Percentiles rank a stretch among this genome's conserved stretches.
Conservation (phyloP, 2,329 filamentous ascomycete genomes). For the Paradendryphiella salina region DNA sequence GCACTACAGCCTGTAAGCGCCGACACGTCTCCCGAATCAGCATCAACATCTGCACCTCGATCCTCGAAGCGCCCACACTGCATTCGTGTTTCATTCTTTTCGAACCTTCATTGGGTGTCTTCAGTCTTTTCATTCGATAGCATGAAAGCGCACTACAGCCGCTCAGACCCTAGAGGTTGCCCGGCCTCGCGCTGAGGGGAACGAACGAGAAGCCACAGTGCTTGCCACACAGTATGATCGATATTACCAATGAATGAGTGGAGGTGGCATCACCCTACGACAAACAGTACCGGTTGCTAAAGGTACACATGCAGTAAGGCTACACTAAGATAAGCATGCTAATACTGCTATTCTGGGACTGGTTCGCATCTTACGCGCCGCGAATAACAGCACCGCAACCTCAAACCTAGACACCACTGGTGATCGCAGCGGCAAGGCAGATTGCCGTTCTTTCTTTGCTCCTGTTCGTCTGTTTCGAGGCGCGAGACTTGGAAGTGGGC, state of each 20-base stretch:
- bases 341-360: conserved; percentile 25
- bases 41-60: conserved; percentile 25
- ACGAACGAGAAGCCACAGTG: conserved; percentile 14
- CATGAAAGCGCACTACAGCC: conserved; percentile 1
- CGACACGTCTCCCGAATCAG: conserved; percentile 32
- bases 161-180: conserved; percentile 4
- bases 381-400: conserved; percentile 13
- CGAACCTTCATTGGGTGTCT: conserved; percentile 23
- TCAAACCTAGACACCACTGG: conserved; percentile 11
- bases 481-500: conserved; percentile 3
- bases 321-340: conserved; percentile 6
- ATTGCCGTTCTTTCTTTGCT: conserved; percentile 19
- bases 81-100: conserved; percentile 29
- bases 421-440: conserved; percentile 28
- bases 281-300: conserved; percentile 14
- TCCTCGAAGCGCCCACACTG: conserved; percentile 33
- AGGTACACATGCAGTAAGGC: conserved; percentile 18
- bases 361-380: conserved; percentile 37
- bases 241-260: conserved; percentile 6
- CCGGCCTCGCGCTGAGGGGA: conserved; percentile 1
- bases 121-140: conserved; percentile 21
- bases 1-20: conserved; percentile 28
- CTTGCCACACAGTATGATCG: conserved; percentile 9
- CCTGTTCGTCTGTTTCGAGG: conserved; percentile 13
- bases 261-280: conserved; percentile 1